Percentiles rank a stretch among this genome's conserved stretches.
Conservation (phyloP, 352 stramenopile species). For the Phytophthora capsici region DNA sequence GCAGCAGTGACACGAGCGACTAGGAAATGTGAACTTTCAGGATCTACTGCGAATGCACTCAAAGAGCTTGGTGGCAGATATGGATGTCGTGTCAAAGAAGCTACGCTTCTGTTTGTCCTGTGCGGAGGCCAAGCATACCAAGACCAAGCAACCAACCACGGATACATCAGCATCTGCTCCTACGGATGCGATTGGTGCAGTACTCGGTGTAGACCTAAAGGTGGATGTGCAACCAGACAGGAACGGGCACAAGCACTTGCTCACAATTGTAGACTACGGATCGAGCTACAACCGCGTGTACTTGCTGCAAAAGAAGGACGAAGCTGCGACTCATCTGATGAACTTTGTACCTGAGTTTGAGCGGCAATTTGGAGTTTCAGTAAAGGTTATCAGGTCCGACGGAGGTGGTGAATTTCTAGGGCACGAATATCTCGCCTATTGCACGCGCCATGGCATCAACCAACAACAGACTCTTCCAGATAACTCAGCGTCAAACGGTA, state of each 20-base stretch:
- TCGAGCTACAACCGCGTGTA: too few relatives aligned
- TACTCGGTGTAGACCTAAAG: constrained; percentile 17
- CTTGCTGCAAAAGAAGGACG: constrained; percentile 3
- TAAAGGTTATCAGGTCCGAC: constrained; percentile 3
- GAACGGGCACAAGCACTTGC: constrained; percentile 4
- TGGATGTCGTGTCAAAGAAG: background rate
- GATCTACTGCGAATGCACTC: constrained; percentile 11
- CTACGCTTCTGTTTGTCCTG: too few relatives aligned
- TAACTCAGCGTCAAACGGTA: too few relatives aligned
- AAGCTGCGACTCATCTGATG: background rate
- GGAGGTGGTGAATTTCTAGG: constrained; percentile 7
- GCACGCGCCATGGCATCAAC: background rate
- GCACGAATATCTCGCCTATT: background rate
- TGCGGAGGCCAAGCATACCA: too few relatives aligned
- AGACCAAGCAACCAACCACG: too few relatives aligned
- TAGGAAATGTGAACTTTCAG: constrained; percentile 12
- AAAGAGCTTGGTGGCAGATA: background rate
- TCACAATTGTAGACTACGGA: constrained; percentile 16
- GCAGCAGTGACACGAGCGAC: constrained; percentile 3
- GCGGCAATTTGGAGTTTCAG: background rate
- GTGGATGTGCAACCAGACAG: constrained; percentile 6
- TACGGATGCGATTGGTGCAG: too few relatives aligned
- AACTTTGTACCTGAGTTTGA: constrained; percentile 11
- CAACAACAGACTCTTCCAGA: too few relatives aligned
- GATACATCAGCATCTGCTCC: too few relatives aligned